These are phyloP conservation scores for Saksenaea vasiformis DNA, from an alignment of 371 early-diverging fungal species.

Conservation along the genomic window DNA sequence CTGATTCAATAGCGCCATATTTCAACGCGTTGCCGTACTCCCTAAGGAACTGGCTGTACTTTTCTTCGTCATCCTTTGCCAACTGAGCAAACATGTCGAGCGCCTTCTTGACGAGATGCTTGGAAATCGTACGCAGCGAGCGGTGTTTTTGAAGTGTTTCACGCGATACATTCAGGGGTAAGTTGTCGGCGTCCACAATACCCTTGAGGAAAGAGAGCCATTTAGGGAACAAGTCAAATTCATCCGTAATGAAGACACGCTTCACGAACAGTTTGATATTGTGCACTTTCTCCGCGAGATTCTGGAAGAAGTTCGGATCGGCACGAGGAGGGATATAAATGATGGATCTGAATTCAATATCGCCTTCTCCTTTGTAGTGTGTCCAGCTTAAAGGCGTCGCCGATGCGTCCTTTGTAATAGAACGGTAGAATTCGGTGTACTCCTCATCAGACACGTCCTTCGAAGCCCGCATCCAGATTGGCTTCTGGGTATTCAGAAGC, in stretches of 20 bases:
- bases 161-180: slow-evolving; percentile 95
- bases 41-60: slow-evolving; percentile 75
- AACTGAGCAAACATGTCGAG: slow-evolving; percentile 82
- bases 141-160: slow-evolving; percentile 92
- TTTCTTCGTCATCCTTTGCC: slow-evolving; percentile 69
- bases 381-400: slow-evolving; percentile 68
- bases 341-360: slow-evolving; percentile 81
- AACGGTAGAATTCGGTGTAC: slow-evolving; percentile 84
- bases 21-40: slow-evolving; percentile 78
- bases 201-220: slow-evolving; percentile 80
- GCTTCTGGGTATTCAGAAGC: slow-evolving; percentile 81
- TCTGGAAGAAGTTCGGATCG: slow-evolving; percentile 71
- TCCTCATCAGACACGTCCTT: slow-evolving; percentile 77
- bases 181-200: slow-evolving; percentile 90
- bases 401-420: slow-evolving; percentile 70
- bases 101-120: slow-evolving; percentile 84
- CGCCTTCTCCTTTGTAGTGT: slow-evolving; percentile 89
- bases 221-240: slow-evolving; percentile 75
- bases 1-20: slow-evolving; percentile 84
- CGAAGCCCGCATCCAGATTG: slow-evolving; percentile 91
- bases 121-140: slow-evolving; percentile 78
- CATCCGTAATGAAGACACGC: slow-evolving; percentile 96
- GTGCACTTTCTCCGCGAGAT: slow-evolving; percentile 50
- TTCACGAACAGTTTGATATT: slow-evolving; percentile 91
- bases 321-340: slow-evolving; percentile 82